Conservation (phyloP, 164 flowering plant genomes). For the Echeveria elegans region DNA sequence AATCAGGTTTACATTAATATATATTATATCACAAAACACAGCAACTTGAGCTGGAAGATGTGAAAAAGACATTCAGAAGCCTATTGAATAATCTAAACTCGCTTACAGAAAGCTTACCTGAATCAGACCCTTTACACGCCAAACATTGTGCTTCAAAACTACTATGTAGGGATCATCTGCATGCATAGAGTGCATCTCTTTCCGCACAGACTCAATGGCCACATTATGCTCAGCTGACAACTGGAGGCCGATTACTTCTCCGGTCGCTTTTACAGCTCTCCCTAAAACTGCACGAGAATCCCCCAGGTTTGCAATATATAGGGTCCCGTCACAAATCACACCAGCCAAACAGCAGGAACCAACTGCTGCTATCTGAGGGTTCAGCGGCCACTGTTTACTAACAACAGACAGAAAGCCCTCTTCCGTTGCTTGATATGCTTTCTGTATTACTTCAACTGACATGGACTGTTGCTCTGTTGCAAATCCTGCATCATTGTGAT, state of each 20-base stretch:
- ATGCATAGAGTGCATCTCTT: constrained; percentile 57
- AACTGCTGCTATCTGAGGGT: constrained; percentile 54
- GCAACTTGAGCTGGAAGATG: neutral
- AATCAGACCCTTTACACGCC: constrained; percentile 71
- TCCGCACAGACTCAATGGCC: constrained; percentile 50
- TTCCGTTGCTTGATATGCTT: constrained; percentile 50
- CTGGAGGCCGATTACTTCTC: constrained; percentile 54
- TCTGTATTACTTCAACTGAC: constrained; percentile 40
- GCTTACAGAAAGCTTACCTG: constrained; percentile 27
- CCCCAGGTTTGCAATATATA: constrained; percentile 45
- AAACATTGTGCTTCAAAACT: constrained; percentile 60
- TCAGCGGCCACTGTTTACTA: constrained; percentile 43
- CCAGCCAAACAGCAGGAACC: constrained; percentile 54
- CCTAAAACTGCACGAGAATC: constrained; percentile 60
- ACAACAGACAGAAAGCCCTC: constrained; percentile 47
- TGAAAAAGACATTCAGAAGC: neutral
- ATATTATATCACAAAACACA: neutral
- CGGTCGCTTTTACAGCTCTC: constrained; percentile 45
- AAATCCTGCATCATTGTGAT: constrained; percentile 20
- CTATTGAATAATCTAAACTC: neutral
- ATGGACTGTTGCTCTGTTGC: constrained; percentile 37
- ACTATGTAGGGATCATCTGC: constrained; percentile 62
- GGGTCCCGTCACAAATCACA: constrained; percentile 37
- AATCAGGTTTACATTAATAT: too few relatives aligned
- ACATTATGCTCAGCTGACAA: constrained; percentile 62